Evolutionary conservation across 805 yeast species (phyloP).

Genomic region (Yarrowia sp.): DNA sequence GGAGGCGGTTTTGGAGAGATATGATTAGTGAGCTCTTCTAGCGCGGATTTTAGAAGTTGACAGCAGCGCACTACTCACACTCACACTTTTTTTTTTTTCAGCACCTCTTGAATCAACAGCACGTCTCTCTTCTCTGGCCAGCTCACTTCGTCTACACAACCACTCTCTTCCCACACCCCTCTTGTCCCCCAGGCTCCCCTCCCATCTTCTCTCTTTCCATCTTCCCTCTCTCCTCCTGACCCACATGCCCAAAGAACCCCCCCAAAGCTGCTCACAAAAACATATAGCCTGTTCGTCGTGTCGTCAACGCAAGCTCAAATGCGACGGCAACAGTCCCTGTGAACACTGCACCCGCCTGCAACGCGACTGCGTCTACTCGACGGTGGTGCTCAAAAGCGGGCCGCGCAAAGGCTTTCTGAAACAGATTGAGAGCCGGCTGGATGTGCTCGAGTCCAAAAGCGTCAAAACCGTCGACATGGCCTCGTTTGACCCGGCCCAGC

Average conservation of each 20-base stretch:
- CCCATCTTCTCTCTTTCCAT: slow-evolving; percentile 24
- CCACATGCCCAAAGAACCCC: slow-evolving; percentile 20
- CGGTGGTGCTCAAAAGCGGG: slow-evolving; percentile 28
- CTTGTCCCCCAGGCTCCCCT: not conserved
- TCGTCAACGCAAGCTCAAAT: slow-evolving; percentile 34
- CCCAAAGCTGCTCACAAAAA: slow-evolving; percentile 9
- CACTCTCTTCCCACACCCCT: slow-evolving; percentile 18
- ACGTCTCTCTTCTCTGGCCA: not conserved
- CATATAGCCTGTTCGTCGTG: slow-evolving; percentile 30
- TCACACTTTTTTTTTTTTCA: too few relatives aligned
- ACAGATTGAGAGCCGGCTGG: slow-evolving; percentile 26
- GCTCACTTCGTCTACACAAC: not conserved
- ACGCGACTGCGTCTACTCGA: slow-evolving; percentile 30
- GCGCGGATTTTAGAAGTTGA: slow-evolving; percentile 12
- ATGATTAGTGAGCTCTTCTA: slow-evolving; percentile 24
- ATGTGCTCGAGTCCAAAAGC: slow-evolving; percentile 5
- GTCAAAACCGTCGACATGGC: slow-evolving; percentile 13
- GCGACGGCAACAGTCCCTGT: slow-evolving; percentile 21
- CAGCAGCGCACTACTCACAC: slow-evolving; percentile 9
- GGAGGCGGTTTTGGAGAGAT: not conserved
- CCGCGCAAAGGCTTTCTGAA: slow-evolving; percentile 28
- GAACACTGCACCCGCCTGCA: slow-evolving; percentile 27
- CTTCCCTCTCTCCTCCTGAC: not conserved
- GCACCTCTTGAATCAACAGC: not conserved
- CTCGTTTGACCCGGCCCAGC: slow-evolving; percentile 8